Evolutionary conservation across 345 rosid genomes (phyloP), one percentile per base, ranked within the genome.

Genomic region (Eucalyptus cloeziana): DNA sequence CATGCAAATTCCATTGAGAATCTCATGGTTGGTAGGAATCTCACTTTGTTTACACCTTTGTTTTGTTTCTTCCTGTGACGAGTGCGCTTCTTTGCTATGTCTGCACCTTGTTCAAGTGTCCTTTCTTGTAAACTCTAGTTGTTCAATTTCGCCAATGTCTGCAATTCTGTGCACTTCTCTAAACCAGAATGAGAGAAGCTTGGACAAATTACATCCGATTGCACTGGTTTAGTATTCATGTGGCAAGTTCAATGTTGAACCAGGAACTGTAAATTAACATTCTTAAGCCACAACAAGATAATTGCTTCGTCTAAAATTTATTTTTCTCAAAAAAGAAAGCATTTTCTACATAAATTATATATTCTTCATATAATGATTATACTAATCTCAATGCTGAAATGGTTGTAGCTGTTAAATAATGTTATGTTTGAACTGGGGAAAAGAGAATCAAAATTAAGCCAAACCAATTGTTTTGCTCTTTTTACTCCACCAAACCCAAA

Each of bases 171-270:
- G 24, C 43, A 31, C 43, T 69, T 31, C 80, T 69, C 1, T 33
- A 1, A n/a, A 69, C 10, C 1, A 0, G 3, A 8, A 31, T 52
- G 24, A 69, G 80, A 31, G 69, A 30, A 62, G 17, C 17, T 62
- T 0, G 1, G 0, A 62, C 69, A 62, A 62, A 62, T 62, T 0
- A 62, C 33, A 62, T 62, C 69, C 33, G 0, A 12, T 30, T 62
- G 0, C 33, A 27, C 33, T 27, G 69, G 69, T 27, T 62, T 62
- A 27, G n/a, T 62, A 30, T 0, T 30, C 0, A 1, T 3, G 69
- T 27, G 7, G 69, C 0, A 0, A 30, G 7, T 60, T 60, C 1
- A 60, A 60, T 60, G 16, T 27, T 27, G 15, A 60, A 60, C 1
- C 1, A 13, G 69, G 16, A 60, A 60, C 8, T 6, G 2, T 13